Conservation (phyloP, 768 basidiomycete genomes). For the Mycena amicta region DNA sequence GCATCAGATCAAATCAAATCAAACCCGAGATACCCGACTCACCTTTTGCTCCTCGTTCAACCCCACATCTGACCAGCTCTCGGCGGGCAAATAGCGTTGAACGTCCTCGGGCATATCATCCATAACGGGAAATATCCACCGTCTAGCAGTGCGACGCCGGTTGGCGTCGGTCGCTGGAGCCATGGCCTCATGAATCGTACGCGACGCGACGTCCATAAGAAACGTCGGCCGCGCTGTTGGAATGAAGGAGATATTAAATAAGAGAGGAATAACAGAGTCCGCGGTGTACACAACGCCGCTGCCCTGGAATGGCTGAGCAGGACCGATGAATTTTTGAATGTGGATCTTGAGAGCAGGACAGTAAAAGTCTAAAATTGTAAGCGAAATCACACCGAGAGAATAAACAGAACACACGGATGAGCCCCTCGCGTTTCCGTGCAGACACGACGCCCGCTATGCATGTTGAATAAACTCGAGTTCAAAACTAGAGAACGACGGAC, state of each 20-base stretch:
- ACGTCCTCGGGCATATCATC: constrained; percentile 31
- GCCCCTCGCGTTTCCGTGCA: constrained; percentile 48
- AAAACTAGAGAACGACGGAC: too few relatives aligned
- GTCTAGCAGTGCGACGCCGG: constrained; percentile 33
- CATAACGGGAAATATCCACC: constrained; percentile 50
- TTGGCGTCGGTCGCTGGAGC: constrained; percentile 11
- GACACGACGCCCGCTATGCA: constrained; percentile 34
- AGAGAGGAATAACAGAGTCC: constrained; percentile 40
- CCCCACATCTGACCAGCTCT: constrained; percentile 47
- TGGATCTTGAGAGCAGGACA: constrained; percentile 43
- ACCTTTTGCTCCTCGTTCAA: constrained; percentile 52
- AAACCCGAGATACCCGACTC: too few relatives aligned
- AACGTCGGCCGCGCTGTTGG: constrained; percentile 46
- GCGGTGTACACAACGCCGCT: constrained; percentile 30
- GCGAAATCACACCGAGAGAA: neutral
- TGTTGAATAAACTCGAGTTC: too few relatives aligned
- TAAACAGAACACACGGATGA: constrained; percentile 42
- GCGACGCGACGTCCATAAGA: constrained; percentile 44
- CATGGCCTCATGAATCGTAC: constrained; percentile 31
- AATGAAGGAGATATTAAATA: constrained; percentile 52
- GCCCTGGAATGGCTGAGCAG: constrained; percentile 4
- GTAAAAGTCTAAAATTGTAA: constrained; percentile 36
- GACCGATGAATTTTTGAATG: constrained; percentile 37
- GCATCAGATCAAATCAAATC: neutral
- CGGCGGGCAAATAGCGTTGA: constrained; percentile 31